Base-by-base conservation (phyloP, 75 land plant species). In the Sequoia sempervirens region DNA sequence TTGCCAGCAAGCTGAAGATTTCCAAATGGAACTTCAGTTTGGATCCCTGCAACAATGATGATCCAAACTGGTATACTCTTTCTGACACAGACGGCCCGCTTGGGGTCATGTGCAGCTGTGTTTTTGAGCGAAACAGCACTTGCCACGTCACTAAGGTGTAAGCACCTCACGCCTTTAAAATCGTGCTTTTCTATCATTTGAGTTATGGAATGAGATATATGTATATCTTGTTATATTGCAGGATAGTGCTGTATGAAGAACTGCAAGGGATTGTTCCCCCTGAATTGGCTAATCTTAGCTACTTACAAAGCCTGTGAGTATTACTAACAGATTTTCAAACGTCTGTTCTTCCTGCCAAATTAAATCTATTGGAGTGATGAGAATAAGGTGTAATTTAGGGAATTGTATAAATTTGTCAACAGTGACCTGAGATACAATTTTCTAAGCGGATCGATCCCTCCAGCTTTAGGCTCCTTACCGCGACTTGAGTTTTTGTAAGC, bases 1-100 rank as follows among this genome's bases (percentile, higher is more conserved):
- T 74, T 36, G 76, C 41, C 5, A 37, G 23, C 76, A 74, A 74
- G 7, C 37, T 74, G 76, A 18, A 18, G 18, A 36, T 15, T 1
- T 36, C 76, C 0, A 37, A 74, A 37, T 74, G 76, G 76, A 37
- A 74, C 40, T 74, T 74, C 18, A 37, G 37, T 74, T 3, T 74
- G 41, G 76, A 74, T 74, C 76, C 76, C 20, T 74, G 76, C 76
- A 34, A 38, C 76, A 34, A 37, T 6, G 76, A 74, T 5, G 76
- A 74, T 37, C 15, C 76, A 8, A 15, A 37, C 76, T 74, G 76
- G 76, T 69, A 69, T 69, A 30, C 73, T 34, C 37, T 70, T 13
- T 12, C 13, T 15, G 74, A 70, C 37, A 70, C 17, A 15, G 74
- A 32, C 17, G 74, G 74, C 2, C 15, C 32, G 38, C 37, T 11